Conservation (phyloP, 208 protist species). For the Lotmaria passim region DNA sequence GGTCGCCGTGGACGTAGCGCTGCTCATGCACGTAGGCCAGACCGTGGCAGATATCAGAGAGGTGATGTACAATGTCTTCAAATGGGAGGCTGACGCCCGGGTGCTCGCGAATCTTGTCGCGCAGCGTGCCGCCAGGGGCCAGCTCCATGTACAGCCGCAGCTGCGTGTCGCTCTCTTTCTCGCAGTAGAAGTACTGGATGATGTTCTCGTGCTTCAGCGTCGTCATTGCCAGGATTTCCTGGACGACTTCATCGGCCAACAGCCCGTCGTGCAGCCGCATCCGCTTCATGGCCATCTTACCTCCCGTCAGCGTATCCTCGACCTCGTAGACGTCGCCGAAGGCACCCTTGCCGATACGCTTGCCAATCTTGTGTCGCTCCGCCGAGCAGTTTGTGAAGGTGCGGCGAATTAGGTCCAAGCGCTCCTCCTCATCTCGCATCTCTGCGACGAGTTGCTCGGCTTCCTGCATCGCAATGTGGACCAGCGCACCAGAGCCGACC, state of each 20-base stretch:
- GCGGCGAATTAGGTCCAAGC: slow-evolving; percentile 75
- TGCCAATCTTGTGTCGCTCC: slow-evolving; percentile 67
- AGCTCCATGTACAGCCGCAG: slow-evolving; percentile 94
- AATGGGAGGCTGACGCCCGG: slow-evolving; percentile 65
- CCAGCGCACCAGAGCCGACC: slow-evolving; percentile 62
- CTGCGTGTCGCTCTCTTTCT: slow-evolving; percentile 76
- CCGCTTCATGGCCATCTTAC: slow-evolving; percentile 90
- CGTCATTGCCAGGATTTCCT: slow-evolving; percentile 93
- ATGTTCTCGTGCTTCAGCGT: slow-evolving; percentile 92
- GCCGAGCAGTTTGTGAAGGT: slow-evolving; percentile 69
- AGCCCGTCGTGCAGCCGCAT: slow-evolving; percentile 89
- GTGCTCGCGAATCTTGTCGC: slow-evolving; percentile 72
- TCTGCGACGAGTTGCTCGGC: slow-evolving; percentile 76
- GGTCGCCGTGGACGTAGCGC: slow-evolving; percentile 89
- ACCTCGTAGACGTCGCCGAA: slow-evolving; percentile 93
- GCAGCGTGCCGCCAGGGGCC: slow-evolving; percentile 86
- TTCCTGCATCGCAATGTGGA: slow-evolving; percentile 90
- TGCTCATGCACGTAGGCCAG: slow-evolving; percentile 91
- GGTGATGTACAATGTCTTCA: slow-evolving; percentile 72
- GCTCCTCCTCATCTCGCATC: slow-evolving; percentile 83
- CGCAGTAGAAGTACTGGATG: slow-evolving; percentile 94
- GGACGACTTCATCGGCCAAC: slow-evolving; percentile 69
- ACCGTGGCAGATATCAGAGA: slow-evolving; percentile 83
- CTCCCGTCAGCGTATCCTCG: slow-evolving; percentile 82
- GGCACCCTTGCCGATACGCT: slow-evolving; percentile 75